A percentile compares a stretch with the other conserved stretches of the same genome.
Evolutionary conservation across 352 stramenopile genomes (phyloP).

Genomic region (Globisporangium solare): DNA sequence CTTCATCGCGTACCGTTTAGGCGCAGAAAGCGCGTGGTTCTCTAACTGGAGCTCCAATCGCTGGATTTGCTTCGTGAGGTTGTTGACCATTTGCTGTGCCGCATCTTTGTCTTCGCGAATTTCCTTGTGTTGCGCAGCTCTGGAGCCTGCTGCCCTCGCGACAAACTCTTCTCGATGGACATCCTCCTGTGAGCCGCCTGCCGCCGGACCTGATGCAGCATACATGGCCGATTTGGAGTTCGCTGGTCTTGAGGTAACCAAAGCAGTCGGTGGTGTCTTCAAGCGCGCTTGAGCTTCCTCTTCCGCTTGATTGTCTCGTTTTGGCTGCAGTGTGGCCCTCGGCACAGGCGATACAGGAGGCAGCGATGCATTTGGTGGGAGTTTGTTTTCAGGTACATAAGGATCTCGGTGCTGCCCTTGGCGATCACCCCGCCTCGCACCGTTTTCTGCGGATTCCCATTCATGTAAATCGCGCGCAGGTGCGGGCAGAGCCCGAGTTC

Average conservation of each 20-base stretch:
- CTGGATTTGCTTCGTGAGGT: constrained; percentile 40
- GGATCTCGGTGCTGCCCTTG: constrained; percentile 70
- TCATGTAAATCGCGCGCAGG: constrained; percentile 75
- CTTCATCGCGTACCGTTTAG: constrained; percentile 79
- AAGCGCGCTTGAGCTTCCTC: neutral
- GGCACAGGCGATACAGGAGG: constrained; percentile 1
- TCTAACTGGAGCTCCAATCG: constrained; percentile 64
- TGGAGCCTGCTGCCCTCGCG: neutral
- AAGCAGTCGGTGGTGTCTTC: neutral
- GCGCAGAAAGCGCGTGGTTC: constrained; percentile 44
- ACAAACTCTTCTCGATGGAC: neutral
- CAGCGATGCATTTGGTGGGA: constrained; percentile 37
- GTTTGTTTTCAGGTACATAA: constrained; percentile 81
- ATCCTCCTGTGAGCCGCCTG: neutral
- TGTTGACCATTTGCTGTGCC: constrained; percentile 11
- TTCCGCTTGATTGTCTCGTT: constrained; percentile 1
- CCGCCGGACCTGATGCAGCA: neutral
- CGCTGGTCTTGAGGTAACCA: neutral
- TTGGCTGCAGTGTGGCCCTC: too few relatives aligned
- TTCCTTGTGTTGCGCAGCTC: neutral
- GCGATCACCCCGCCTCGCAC: constrained; percentile 65
- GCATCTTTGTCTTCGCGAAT: neutral
- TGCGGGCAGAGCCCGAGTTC: constrained; percentile 61
- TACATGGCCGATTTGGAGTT: neutral
- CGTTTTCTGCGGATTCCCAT: constrained; percentile 81